phyloP scores from a whole-genome alignment of 305 asterid genomes.

The Fraxinus latifolia region DNA sequence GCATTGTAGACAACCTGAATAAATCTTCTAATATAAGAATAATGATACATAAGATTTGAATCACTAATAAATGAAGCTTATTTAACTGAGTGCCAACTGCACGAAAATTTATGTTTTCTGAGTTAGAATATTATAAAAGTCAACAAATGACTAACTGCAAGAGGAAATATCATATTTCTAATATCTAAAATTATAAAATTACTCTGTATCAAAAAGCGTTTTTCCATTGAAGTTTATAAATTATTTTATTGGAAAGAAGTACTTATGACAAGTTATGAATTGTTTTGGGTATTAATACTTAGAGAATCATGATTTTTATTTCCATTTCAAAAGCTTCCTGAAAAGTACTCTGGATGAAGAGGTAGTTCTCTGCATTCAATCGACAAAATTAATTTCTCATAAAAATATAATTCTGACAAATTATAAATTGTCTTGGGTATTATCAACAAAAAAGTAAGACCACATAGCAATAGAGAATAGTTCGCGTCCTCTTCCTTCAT shows the following conservation, averaged over 20 bases:
- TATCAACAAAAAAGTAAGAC: background rate
- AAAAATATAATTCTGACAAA: background rate
- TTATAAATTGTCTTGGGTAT: background rate
- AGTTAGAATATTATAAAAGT: slow-evolving; percentile 2
- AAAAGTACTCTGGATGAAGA: background rate
- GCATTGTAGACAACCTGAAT: slow-evolving; percentile 82
- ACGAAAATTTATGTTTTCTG: background rate
- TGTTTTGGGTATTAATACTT: background rate
- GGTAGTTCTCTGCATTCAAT: background rate
- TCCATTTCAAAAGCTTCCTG: background rate
- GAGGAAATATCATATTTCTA: background rate
- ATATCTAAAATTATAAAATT: background rate
- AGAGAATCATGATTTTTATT: background rate
- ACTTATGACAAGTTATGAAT: background rate
- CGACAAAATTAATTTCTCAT: background rate
- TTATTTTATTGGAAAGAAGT: background rate
- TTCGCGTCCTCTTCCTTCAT: background rate
- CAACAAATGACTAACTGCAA: slow-evolving; percentile 7
- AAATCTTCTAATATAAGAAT: slow-evolving; percentile 13
- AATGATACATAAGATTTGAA: slow-evolving; percentile 3
- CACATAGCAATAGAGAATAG: slow-evolving; percentile 15
- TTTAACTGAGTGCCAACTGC: background rate
- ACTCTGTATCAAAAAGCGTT: background rate
- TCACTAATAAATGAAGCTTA: background rate
- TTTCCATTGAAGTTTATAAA: background rate